Base-by-base conservation (phyloP, 352 stramenopile genomes). In the Globisporangium solare region DNA sequence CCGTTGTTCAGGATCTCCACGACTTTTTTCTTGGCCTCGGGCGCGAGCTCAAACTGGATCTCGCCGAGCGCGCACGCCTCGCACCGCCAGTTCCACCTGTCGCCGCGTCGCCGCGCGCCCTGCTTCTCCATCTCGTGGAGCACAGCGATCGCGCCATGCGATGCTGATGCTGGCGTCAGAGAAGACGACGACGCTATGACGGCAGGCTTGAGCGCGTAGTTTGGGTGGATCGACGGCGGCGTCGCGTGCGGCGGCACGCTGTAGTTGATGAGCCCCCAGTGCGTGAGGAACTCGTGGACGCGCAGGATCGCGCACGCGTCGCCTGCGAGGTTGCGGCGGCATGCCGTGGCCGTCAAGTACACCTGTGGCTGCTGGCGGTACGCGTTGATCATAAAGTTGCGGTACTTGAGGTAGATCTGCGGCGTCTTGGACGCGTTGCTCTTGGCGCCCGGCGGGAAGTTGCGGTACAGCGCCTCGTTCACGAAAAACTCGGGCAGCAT, bases 251-350 rank as follows among this genome's bases (percentile, higher is more conserved):
- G 79, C 12, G 81, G 81, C 5, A 94, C 84, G 65, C 88, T 70
- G 63, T 87, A 94, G 67, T 94, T 94, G 50, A 94, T 94, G 45
- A 94, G 66, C 1, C 84, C 84, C 84, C 84, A 94, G 61, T 94
- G 84, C 41, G 73, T 87, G 51, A 94, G 61, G 56, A 94, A 94
- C 69, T 94, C 84, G 61, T 92, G 84, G 31, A 94, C 84, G 45
- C 84, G 76, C 58, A 94, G 66, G 56, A 94, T 89, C n/a, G 84
- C 74, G 48, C 84, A 92, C 12, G 78, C 84, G 47, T 94, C 84
- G 12, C 83, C 83, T 7, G 83, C 81, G 39, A 94, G 68, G 53
- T 88, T 90, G 51, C 83, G 81, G 32, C 83, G 83, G 60, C 83
- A 94, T 6, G 83, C 81, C n/a, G 81, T 94, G 27, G 83, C 83